Evolutionary conservation across 495 filamentous ascomycete species (phyloP), one percentile per base, ranked within the genome.

Genomic region (Viridothelium virens): DNA sequence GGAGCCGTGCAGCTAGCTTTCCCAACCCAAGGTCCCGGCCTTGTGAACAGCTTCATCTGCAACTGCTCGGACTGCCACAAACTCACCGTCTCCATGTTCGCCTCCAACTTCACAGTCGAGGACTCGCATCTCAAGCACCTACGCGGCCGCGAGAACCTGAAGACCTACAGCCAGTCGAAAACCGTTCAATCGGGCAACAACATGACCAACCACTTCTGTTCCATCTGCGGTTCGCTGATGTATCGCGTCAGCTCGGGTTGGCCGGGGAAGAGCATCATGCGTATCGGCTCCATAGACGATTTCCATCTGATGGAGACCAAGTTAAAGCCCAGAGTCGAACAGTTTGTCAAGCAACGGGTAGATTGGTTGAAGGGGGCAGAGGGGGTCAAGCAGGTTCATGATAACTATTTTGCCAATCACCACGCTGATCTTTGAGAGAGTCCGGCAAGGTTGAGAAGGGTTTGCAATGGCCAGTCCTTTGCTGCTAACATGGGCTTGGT

Each of bases 41-140:
- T 83, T 1, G 56, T 83, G 67, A 74, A 77, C 73, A 79, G 74
- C 63, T 85, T 84, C 71, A 65, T 84, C 68, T 86, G 83, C 74
- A 78, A 86, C 75, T 85, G 84, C 74, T 68, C 72, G 41, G 83
- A 85, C 75, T 84, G 83, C 73, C 81, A 76, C 65, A 86, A 86
- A 69, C 77, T 85, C 69, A 85, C 82, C 10, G 82, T 83, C 10
- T 84, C 83, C 6, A 83, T 84, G 79, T 84, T 83, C 77, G 80
- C 83, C 11, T 78, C 80, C 61, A 84, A 84, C 71, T 83, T 85
- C 73, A 79, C 76, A 48, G 72, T 83, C 63, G 65, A 61, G 38
- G 74, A 81, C 72, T 61, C 73, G 12, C 56, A 79, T 62, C 66
- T 85, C 10, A 72, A 64, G 65, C 79, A 84, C 72, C 31, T 80